phyloP scores from a whole-genome alignment of 192 early-diverging fungal species.

The Backusella mclennaniae region DNA sequence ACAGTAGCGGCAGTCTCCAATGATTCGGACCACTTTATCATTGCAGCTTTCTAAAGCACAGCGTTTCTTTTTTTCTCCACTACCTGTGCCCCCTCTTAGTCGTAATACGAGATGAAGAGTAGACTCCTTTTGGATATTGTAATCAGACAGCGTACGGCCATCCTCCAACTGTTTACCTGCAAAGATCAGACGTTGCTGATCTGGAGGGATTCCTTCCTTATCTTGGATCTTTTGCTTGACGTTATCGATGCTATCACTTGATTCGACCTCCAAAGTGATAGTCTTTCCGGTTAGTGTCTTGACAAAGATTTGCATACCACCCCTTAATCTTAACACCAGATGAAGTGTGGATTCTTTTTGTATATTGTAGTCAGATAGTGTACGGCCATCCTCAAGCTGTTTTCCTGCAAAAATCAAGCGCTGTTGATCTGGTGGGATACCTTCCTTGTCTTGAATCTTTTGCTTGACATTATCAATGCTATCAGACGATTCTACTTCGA shows the following conservation, averaged over 20 bases:
- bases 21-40: constrained; percentile 61
- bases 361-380: constrained; percentile 99
- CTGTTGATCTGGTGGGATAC: constrained; percentile 99
- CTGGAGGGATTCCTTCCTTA: constrained; percentile 86
- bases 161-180: constrained; percentile 99
- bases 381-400: constrained; percentile 99
- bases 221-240: constrained; percentile 63
- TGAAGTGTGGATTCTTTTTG: constrained; percentile 99
- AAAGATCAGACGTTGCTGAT: constrained; percentile 99
- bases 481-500: constrained; percentile 26
- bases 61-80: constrained; percentile 13
- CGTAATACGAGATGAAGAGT: constrained; percentile 95
- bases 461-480: constrained; percentile 81
- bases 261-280: constrained; percentile 62
- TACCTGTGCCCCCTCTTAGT: constrained; percentile 71
- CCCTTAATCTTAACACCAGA: constrained; percentile 93
- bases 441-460: constrained; percentile 99
- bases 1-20: constrained; percentile 70
- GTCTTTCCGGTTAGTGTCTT: constrained; percentile 66
- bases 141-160: constrained; percentile 94
- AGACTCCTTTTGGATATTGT: constrained; percentile 99
- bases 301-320: constrained; percentile 73
- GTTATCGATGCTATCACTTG: constrained; percentile 52
- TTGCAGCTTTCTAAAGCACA: constrained; percentile 46
- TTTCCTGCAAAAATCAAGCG: constrained; percentile 99